Evolutionary conservation across 106 monocot species (phyloP), one percentile per base, ranked within the genome.

Genomic region (Allium sativum): DNA sequence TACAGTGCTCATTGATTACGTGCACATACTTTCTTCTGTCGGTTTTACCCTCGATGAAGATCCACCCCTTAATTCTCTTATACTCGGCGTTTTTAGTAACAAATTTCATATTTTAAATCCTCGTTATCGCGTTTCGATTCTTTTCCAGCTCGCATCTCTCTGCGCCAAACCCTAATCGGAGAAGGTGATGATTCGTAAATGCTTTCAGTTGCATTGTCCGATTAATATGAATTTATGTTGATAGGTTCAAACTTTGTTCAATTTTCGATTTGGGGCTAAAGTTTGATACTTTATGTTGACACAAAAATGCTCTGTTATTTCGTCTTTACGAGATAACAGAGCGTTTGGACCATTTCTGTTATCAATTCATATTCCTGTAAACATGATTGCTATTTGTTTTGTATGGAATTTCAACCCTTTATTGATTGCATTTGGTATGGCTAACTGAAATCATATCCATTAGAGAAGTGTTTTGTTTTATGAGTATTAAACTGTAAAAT

Each of bases 111-210:
- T 61, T 61, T 61, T 16, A 3, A 42, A 42, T 7, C 4, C 43
- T 16, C 9, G 3, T 58, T 12, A 41, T 58, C 15, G 6, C 16
- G 1, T 40, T 61, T 62, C 20, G 0, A 16, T 14, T 17, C 3
- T 62, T 47, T 47, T 9, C 18, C 14, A 17, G 17, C 0, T 45
- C 17, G 21, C 44, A 1, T 18, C 18, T 62, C 62, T 47, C 42
- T 18, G 62, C 62, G 62, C 62, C 47, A 62, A 62, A 19, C 47
- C 62, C 46, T 62, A 47, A 62, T 42, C 21, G 41, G 11, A 11
- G 12, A 14, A 46, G 62, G 62, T 62, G 46, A 10, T 2, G 16
- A 47, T 12, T 46, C 62, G 5, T 47, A 47, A 62, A 21, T 45
- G 46, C 62, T 62, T 31, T 31, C 31, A 31, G 31, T 31, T 31